Base-by-base conservation (phyloP, 2,329 filamentous ascomycete species). In the Cladosporium colombiae region DNA sequence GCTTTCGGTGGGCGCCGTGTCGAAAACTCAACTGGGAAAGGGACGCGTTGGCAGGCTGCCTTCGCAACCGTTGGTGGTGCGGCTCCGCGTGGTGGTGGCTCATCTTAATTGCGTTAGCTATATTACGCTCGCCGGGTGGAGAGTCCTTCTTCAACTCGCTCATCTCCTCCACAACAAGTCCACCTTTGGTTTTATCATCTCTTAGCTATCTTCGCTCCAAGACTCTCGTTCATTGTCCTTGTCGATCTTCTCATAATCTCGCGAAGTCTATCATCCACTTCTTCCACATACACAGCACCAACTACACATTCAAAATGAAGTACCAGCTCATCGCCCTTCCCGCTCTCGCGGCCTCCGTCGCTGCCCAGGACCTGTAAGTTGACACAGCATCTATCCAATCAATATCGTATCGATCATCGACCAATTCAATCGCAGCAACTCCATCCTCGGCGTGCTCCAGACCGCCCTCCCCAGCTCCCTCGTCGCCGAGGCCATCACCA, bases 401-500 rank as follows among this genome's bases (percentile, higher is more conserved):
- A 33, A 55, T 7, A 33, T 33, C 44, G 46, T 7, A 33, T 33
- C 44, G 46, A 44, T 23, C 23, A 35, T 29, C 46, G 10, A 37
- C 66, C 61, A 53, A 68, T 31, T 35, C 56, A 21, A 18, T 50
- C 35, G 10, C 65, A 78, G 77, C 33, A 65, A 73, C 57, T 81
- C 79, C 55, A 75, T 81, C 70, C 70, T 80, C 71, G 69, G 74
- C 61, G 78, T 80, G 64, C 78, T 83, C 63, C 73, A 77, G 68
- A 81, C 80, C 23, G 81, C 79, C 52, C 76, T 83, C 59, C 81
- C 81, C 21, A 68, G 76, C 31, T 78, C 80, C 5, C 71, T 78
- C 58, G 68, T 79, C 65, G 71, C 73, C 18, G 74, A 78, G 65
- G 81, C 78, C 40, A 68, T 80, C 61, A 80, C 79, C 67, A 80